Conservation (phyloP, 176 grass and related monocot species). For the Carex littledalei region DNA sequence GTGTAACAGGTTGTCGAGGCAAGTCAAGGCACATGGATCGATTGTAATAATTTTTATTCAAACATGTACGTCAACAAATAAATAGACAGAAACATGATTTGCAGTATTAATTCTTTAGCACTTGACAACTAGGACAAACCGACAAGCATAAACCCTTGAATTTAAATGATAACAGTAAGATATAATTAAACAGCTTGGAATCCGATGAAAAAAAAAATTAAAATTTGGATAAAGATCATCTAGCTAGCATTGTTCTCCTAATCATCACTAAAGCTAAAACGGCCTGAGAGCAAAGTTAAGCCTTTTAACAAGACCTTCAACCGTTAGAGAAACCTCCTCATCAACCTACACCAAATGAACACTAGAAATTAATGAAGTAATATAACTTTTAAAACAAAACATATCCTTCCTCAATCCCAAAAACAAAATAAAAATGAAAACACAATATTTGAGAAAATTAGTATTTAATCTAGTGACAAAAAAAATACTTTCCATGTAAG, state of each 20-base stretch:
- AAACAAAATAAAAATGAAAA: background rate
- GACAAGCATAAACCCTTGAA: background rate
- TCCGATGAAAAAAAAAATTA: background rate
- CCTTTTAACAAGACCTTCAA: constrained; percentile 23
- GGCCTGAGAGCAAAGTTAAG: constrained; percentile 16
- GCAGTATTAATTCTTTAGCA: no score
- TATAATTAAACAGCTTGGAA: background rate
- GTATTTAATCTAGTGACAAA: no score
- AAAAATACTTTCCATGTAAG: no score
- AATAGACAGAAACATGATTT: background rate
- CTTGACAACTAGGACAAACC: background rate
- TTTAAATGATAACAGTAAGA: background rate
- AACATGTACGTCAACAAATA: background rate
- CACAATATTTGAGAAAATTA: no score
- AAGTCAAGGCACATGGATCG: no score
- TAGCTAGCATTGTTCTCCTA: background rate
- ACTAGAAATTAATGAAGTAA: background rate
- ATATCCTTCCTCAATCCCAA: background rate
- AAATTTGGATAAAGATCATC: background rate
- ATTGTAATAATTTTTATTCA: no score
- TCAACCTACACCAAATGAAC: background rate
- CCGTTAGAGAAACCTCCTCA: constrained; percentile 20
- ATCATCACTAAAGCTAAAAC: background rate
- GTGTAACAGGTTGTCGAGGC: no score
- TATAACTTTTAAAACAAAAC: background rate